These are phyloP conservation scores for Yamadazyma jaroonii DNA, from an alignment of 1,139 yeast species.

Conservation along the genomic window DNA sequence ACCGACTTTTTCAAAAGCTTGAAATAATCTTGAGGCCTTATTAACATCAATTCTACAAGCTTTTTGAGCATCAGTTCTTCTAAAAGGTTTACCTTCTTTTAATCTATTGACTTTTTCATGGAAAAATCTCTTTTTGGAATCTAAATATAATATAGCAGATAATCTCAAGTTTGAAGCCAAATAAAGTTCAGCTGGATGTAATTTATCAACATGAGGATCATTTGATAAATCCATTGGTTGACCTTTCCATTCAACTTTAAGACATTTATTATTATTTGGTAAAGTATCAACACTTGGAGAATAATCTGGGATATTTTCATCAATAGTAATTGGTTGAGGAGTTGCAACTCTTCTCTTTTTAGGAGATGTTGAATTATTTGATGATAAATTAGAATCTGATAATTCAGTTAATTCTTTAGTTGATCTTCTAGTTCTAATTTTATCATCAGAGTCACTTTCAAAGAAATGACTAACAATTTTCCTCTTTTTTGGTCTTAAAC, in stretches of 20 bases:
- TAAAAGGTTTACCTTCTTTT: slow-evolving; percentile 74
- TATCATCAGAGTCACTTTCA: slow-evolving; percentile 29
- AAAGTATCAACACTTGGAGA: slow-evolving; percentile 67
- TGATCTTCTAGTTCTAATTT: slow-evolving; percentile 55
- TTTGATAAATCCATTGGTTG: slow-evolving; percentile 86
- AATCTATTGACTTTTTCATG: slow-evolving; percentile 82
- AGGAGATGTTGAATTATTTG: slow-evolving; percentile 19
- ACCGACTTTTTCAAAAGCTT: slow-evolving; percentile 92
- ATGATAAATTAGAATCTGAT: slow-evolving; percentile 9
- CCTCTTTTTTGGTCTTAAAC: slow-evolving; percentile 20
- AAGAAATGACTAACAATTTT: slow-evolving; percentile 25
- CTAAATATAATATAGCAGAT: slow-evolving; percentile 84
- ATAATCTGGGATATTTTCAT: slow-evolving; percentile 66
- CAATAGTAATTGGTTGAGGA: slow-evolving; percentile 48
- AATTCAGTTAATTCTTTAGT: slow-evolving; percentile 14
- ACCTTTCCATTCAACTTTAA: slow-evolving; percentile 96
- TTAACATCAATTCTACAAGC: slow-evolving; percentile 97
- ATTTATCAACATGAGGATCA: slow-evolving; percentile 68
- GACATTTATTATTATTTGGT: slow-evolving; percentile 59
- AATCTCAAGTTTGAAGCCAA: slow-evolving; percentile 86
- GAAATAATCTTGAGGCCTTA: slow-evolving; percentile 88
- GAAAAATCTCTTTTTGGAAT: slow-evolving; percentile 87
- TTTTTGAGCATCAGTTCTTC: slow-evolving; percentile 97
- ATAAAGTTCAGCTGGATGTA: slow-evolving; percentile 90
- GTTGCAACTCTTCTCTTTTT: slow-evolving; percentile 36